These are phyloP conservation scores for Lentinus tigrinus DNA, from an alignment of 768 basidiomycete species.

Conservation along the genomic window DNA sequence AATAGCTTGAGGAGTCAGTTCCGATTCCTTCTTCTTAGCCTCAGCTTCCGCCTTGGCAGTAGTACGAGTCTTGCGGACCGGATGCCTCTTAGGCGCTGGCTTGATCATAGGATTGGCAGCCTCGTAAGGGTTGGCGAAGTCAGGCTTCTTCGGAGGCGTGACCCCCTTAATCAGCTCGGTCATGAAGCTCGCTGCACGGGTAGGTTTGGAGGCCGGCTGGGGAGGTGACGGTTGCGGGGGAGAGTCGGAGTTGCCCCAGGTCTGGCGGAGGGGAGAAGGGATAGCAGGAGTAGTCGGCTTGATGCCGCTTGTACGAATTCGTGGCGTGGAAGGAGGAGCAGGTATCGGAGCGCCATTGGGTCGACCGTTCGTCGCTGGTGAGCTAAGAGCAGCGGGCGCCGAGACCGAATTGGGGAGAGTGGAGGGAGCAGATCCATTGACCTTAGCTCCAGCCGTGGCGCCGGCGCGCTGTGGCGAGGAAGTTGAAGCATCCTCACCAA, in stretches of 20 bases:
- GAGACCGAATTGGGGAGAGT: slow-evolving; percentile 28
- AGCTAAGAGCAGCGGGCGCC: slow-evolving; percentile 14
- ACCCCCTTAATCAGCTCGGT: slow-evolving; percentile 69
- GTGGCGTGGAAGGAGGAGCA: slow-evolving; percentile 20
- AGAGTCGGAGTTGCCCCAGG: slow-evolving; percentile 54
- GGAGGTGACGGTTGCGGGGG: slow-evolving; percentile 41
- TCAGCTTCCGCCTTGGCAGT: slow-evolving; percentile 37
- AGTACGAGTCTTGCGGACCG: slow-evolving; percentile 40
- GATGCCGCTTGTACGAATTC: slow-evolving; percentile 22
- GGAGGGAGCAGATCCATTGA: slow-evolving; percentile 6
- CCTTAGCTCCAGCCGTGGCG: slow-evolving; percentile 8
- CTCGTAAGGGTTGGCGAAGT: slow-evolving; percentile 79
- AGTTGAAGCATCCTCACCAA: slow-evolving; percentile 45
- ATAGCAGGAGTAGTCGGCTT: slow-evolving; percentile 63
- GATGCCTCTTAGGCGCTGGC: slow-evolving; percentile 39
- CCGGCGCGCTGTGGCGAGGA: slow-evolving; percentile 34
- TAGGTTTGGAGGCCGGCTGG: slow-evolving; percentile 43
- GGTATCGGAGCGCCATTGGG: slow-evolving; percentile 12
- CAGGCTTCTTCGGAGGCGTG: slow-evolving; percentile 58
- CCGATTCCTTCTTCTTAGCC: slow-evolving; percentile 23
- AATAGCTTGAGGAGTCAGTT: slow-evolving; percentile 59
- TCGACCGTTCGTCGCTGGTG: slow-evolving; percentile 13
- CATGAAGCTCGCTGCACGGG: slow-evolving; percentile 69
- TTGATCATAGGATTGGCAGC: slow-evolving; percentile 64
- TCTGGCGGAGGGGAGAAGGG: slow-evolving; percentile 75